Evolutionary conservation across 2,329 filamentous ascomycete genomes (phyloP), one percentile per base, ranked within the genome.

Genomic region (Fusarium stilboides): DNA sequence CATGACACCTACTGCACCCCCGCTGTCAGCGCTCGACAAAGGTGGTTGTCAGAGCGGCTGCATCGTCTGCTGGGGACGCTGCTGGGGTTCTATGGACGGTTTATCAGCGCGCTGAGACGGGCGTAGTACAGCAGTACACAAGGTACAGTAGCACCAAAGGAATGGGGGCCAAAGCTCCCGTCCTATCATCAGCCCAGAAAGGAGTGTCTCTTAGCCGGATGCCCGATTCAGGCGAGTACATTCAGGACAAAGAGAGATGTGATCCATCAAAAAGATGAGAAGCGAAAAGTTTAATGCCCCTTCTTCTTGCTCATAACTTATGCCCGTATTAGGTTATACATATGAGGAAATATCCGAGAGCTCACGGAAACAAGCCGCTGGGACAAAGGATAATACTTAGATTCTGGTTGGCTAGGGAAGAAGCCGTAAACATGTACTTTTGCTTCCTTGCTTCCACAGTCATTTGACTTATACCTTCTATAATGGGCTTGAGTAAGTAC

Each of bases 11-110:
- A 17, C 31, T 54, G 55, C 46, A 46, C 47, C 42, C 17, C 13
- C 20, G 17, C 20, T 20, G 26, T 46, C 45, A 61, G 44, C 46
- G 43, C n/a, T 36, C 34, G 34, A 36, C 14, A 39, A 22, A 52
- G 42, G 33, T 60, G 50, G 59, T 50, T 69, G 65, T 51, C 65
- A 61, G 65, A 69, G 60, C 39, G 60, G 54, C 50, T 69, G 62
- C 62, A 22, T 59, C 33, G 46, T 33, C 47, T 45, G 34, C 62
- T 26, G 42, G 62, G 62, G 59, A 37, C 37, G 20, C 24, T 69
- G 56, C 65, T 57, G 57, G 65, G 60, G 47, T 61, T 44, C 20
- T 61, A 28, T 37, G 28, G 44, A 50, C 34, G 43, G 37, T 49
- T 54, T 37, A 46, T 55, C 51, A 50, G 20, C 9, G 33, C 46